phyloP scores from a whole-genome alignment of 495 filamentous ascomycete species.

The Aspergillus funiculosus region DNA sequence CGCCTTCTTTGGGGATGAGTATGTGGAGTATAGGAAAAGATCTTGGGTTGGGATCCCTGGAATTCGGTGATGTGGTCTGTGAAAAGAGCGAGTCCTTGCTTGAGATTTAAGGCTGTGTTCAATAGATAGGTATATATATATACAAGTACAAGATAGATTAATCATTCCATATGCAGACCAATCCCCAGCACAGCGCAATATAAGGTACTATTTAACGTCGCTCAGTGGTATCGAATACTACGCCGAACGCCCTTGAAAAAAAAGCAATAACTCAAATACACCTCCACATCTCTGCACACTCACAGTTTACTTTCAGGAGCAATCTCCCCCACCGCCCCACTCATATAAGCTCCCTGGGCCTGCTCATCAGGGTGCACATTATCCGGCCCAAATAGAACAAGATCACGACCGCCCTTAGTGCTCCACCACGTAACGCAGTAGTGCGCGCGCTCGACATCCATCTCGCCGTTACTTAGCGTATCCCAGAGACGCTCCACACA shows the following conservation, averaged over 20 bases:
- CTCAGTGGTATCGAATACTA: constrained; percentile 16
- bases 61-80: constrained; percentile 23
- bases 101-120: background rate
- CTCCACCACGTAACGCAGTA: constrained; percentile 87
- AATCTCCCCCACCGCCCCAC: constrained; percentile 47
- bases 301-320: constrained; percentile 42
- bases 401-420: constrained; percentile 60
- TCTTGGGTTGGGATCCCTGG: constrained; percentile 77
- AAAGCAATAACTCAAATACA: background rate
- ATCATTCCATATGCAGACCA: background rate
- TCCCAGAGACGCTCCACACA: constrained; percentile 81
- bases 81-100: background rate
- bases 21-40: constrained; percentile 61
- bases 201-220: background rate
- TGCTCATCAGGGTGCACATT: constrained; percentile 17
- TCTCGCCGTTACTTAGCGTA: constrained; percentile 73
- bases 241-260: constrained; percentile 1
- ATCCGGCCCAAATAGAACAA: constrained; percentile 52
- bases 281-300: too few species aligned
- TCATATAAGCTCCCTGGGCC: constrained; percentile 48
- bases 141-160: constrained; percentile 2
- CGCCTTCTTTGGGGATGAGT: constrained; percentile 79
- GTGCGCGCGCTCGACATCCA: constrained; percentile 82
- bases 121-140: constrained; percentile 1
- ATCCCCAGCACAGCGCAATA: background rate